Conservation (phyloP, 2,329 filamentous ascomycete species). For the Venturia carpophila region DNA sequence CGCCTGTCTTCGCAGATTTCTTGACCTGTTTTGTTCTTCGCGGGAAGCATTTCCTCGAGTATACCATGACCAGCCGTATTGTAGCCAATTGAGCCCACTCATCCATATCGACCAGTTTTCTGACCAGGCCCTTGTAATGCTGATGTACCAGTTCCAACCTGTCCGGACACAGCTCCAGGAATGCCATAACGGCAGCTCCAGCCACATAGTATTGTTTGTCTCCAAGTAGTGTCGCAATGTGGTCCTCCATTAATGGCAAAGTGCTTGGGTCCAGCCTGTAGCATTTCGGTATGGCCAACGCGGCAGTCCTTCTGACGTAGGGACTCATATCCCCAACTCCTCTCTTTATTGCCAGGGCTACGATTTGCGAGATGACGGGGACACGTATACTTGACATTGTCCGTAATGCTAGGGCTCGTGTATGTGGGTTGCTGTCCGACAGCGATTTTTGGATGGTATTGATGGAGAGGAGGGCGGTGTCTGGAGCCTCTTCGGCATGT, state of each 20-base stretch:
- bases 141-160: constrained; percentile 82
- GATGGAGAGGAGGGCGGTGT: constrained; percentile 90
- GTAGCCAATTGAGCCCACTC: constrained; percentile 93
- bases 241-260: constrained; percentile 75
- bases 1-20: constrained; percentile 7
- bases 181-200: constrained; percentile 82
- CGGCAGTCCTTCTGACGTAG: constrained; percentile 84
- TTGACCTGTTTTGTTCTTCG: constrained; percentile 50
- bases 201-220: constrained; percentile 97
- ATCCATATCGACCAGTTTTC: constrained; percentile 96
- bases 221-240: constrained; percentile 66
- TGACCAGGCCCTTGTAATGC: constrained; percentile 76
- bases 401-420: constrained; percentile 83
- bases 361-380: constrained; percentile 95
- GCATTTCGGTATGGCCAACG: constrained; percentile 91
- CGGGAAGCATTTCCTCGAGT: constrained; percentile 83
- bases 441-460: constrained; percentile 98
- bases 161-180: constrained; percentile 82
- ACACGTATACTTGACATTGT: constrained; percentile 98
- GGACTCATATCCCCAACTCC: constrained; percentile 91
- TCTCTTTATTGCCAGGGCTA: constrained; percentile 90
- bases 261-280: constrained; percentile 83
- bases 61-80: constrained; percentile 71
- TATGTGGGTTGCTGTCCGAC: constrained; percentile 82
- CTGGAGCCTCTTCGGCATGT: constrained; percentile 92